These are phyloP conservation scores for Cryphonectria radicalis DNA, from an alignment of 2,329 filamentous ascomycete genomes.

Conservation along the genomic window DNA sequence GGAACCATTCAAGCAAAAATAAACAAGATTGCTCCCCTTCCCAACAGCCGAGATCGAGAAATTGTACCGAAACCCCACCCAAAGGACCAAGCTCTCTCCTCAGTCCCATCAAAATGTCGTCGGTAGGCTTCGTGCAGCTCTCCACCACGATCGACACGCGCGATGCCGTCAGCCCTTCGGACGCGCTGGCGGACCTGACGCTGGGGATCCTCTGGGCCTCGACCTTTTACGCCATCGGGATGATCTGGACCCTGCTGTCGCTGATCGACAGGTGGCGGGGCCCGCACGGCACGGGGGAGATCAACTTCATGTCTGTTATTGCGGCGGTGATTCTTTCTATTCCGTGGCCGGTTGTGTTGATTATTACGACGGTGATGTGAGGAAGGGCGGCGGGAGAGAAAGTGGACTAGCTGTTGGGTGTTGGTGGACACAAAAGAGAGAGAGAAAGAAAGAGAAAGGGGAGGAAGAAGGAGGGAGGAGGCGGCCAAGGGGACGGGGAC, in stretches of 20 bases:
- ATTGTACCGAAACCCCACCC: neutral
- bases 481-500: no score
- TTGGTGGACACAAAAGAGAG: neutral
- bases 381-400: neutral
- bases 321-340: constrained; percentile 31
- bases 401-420: neutral
- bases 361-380: constrained; percentile 23
- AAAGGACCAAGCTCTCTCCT: no score
- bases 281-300: constrained; percentile 32
- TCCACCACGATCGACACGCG: constrained; percentile 10
- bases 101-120: constrained; percentile 17
- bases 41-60: neutral
- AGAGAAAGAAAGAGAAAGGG: neutral
- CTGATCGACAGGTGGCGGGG: constrained; percentile 38
- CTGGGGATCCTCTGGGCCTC: constrained; percentile 33
- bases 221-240: constrained; percentile 32
- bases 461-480: neutral
- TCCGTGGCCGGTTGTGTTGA: constrained; percentile 33
- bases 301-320: constrained; percentile 30
- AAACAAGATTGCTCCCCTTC: neutral
- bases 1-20: neutral
- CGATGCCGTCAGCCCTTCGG: constrained; percentile 21
- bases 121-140: constrained; percentile 15
- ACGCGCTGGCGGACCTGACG: constrained; percentile 29
- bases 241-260: constrained; percentile 34